Evolutionary conservation across 805 yeast genomes (phyloP), one percentile per base, ranked within the genome.

Genomic region (Kodamaea leandrae): DNA sequence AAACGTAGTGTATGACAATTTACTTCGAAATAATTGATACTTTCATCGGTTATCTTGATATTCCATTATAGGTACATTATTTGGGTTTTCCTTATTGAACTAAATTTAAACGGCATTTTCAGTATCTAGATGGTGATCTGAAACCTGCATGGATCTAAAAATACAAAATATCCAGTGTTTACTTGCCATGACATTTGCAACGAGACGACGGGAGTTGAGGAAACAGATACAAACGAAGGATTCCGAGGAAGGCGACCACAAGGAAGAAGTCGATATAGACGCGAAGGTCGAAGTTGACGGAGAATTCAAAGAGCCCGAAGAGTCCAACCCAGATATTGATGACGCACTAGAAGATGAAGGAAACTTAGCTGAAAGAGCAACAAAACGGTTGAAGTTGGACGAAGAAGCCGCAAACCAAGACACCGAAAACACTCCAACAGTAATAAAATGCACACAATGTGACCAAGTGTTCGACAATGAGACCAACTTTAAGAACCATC

Each of bases 401-500:
- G 14, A 30, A n/a, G 33, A 16, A 3, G 33, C 21, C 6, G 13
- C 25, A 21, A 21, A 21, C 25, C n/a, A 4, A 10, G 14, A 10
- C 6, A 18, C 7, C 6, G 13, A 18, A 4, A 4, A 7, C 18
- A n/a, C 4, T 21, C 12, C 8, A 10, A 28, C 18, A 15, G 8
- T 9, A 5, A 16, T 30, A 12, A 30, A 30, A 21, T 30, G 33
- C 14, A 12, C 33, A 6, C 21, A 30, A 13, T 30, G 33, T 12
- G 33, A 30, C 13, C 18, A 13, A 10, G 39, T 36, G 21, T 23
- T 45, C 21, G 37, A 25, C 24, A 36, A 35, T 16, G 34, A 20
- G 12, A 32, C 38, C 30, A 42, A 45, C 26, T 34, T 27, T 32
- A 37, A 35, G 29, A 42, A 45, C 37, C 48, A 45, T 20, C 36